A percentile compares a stretch with the other conserved stretches of the same genome.
phyloP scores from a whole-genome alignment of 805 yeast genomes.

The Candida pseudoglaebosa region DNA sequence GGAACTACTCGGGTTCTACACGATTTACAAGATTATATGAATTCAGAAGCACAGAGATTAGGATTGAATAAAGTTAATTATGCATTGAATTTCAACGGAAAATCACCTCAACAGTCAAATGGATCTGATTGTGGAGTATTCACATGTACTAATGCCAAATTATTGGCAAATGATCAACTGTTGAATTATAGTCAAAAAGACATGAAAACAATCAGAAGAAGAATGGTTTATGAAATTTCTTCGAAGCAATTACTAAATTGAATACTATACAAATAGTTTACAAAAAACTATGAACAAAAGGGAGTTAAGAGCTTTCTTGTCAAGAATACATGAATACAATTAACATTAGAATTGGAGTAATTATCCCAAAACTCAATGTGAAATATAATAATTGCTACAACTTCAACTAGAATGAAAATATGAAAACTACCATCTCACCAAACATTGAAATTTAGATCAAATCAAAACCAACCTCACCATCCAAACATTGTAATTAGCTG shows the following conservation, averaged over 20 bases:
- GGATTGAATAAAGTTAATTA: constrained; percentile 19
- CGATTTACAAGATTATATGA: constrained; percentile 57
- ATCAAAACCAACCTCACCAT: too few relatives aligned
- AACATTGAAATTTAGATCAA: too few relatives aligned
- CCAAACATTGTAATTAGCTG: too few relatives aligned
- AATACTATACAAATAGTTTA: neutral
- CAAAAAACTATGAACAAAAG: too few relatives aligned
- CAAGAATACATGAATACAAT: too few relatives aligned
- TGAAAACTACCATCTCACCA: too few relatives aligned
- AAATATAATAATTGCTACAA: too few relatives aligned
- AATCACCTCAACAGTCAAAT: constrained; percentile 79
- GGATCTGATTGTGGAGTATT: constrained; percentile 97
- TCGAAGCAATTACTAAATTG: constrained; percentile 26
- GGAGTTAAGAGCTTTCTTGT: too few relatives aligned
- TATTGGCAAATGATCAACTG: constrained; percentile 47
- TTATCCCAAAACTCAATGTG: too few relatives aligned
- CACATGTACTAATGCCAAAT: constrained; percentile 72
- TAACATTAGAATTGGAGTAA: too few relatives aligned
- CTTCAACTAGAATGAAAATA: too few relatives aligned
- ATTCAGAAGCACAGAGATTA: constrained; percentile 59
- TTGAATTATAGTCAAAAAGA: constrained; percentile 62
- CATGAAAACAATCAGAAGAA: constrained; percentile 61
- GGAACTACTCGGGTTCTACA: constrained; percentile 42
- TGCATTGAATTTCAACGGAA: constrained; percentile 19
- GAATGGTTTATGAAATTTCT: constrained; percentile 63